These are phyloP conservation scores for Baorangia bicolor DNA, from an alignment of 768 basidiomycete species.

Conservation along the genomic window DNA sequence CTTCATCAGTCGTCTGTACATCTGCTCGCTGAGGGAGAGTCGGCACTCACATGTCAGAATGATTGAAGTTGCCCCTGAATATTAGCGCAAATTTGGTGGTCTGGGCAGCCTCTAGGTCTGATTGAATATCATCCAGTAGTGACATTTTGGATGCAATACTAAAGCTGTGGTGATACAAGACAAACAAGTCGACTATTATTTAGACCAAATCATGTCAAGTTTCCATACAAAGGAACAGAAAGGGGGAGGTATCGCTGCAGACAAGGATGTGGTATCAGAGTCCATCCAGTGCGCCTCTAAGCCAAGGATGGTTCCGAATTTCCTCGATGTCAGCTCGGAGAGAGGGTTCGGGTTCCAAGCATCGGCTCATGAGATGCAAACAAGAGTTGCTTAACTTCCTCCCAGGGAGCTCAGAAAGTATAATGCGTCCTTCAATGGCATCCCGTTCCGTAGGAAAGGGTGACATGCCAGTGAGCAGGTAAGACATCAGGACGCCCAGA, in stretches of 20 bases:
- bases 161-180: conserved; percentile 13
- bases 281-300: conserved; percentile 36
- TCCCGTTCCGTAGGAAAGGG: conserved; percentile 89
- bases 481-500: conserved; percentile 91
- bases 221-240: conserved; percentile 2
- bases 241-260: conserved; percentile 6
- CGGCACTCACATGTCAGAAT: background rate
- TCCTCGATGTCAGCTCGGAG: conserved; percentile 79
- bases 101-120: background rate
- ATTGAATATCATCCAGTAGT: background rate
- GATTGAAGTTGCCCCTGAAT: background rate
- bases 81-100: background rate
- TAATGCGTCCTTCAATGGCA: conserved; percentile 64
- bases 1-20: no score
- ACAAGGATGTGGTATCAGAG: conserved; percentile 10
- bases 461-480: conserved; percentile 87
- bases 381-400: conserved; percentile 45
- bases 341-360: conserved; percentile 81
- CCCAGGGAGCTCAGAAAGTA: conserved; percentile 43
- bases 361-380: conserved; percentile 65
- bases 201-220: conserved; percentile 6
- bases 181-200: conserved; percentile 10
- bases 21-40: background rate
- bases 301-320: conserved; percentile 85
- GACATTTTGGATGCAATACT: background rate